These are phyloP conservation scores for Condylostoma magnum DNA, from an alignment of 169 alveolate genomes.

Conservation along the genomic window DNA sequence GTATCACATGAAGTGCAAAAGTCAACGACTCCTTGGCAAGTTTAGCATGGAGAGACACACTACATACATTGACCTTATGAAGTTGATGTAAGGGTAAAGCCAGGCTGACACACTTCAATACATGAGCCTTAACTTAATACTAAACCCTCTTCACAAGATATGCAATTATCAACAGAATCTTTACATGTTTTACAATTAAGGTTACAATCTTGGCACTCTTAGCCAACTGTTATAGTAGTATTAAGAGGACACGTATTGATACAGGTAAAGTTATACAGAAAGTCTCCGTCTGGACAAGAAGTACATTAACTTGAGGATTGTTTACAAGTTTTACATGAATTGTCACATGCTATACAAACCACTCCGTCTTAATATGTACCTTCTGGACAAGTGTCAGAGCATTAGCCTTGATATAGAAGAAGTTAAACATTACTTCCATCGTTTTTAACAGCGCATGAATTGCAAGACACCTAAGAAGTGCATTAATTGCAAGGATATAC, in stretches of 20 bases:
- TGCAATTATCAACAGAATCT: neutral
- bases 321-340: slow-evolving; percentile 9
- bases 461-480: slow-evolving; percentile 1
- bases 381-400: slow-evolving; percentile 6
- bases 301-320: neutral
- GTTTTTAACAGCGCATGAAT: slow-evolving; percentile 2
- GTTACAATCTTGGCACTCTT: neutral
- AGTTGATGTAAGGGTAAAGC: neutral
- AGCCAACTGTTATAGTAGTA: neutral
- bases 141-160: neutral
- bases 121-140: slow-evolving; percentile 1
- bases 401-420: neutral
- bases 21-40: neutral
- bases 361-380: slow-evolving; percentile 18
- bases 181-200: neutral
- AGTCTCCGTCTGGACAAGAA: slow-evolving; percentile 11
- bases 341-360: neutral
- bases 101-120: neutral
- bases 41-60: neutral
- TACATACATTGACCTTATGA: neutral
- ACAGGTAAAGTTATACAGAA: neutral
- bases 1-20: slow-evolving; percentile 7
- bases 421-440: neutral
- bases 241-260: neutral
- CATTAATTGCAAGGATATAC: neutral